Conservation (phyloP, 306 rosid genomes). For the Elaeagnus macrophylla region DNA sequence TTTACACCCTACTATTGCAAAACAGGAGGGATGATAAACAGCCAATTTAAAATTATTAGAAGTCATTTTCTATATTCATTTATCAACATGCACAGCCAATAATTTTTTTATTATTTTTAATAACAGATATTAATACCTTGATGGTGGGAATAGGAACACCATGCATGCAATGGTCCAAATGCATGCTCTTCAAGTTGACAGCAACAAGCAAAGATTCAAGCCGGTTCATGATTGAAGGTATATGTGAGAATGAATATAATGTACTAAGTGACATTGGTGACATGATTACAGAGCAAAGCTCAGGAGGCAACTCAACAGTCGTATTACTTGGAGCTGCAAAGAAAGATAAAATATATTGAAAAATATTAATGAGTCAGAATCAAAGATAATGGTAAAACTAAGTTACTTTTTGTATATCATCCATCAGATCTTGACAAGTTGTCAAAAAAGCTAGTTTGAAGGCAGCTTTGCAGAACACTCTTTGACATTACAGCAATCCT, state of each 20-base stretch:
- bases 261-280: conserved; percentile 47
- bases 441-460: too few species aligned
- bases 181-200: conserved; percentile 45
- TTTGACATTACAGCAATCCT: too few species aligned
- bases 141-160: conserved; percentile 35
- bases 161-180: conserved; percentile 44
- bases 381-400: too few species aligned
- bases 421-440: too few species aligned
- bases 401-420: too few species aligned
- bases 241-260: conserved; percentile 51
- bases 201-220: conserved; percentile 62
- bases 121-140: conserved; percentile 35
- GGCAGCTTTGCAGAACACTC: too few species aligned
- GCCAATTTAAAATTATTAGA: too few species aligned
- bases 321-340: conserved; percentile 42
- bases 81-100: too few species aligned
- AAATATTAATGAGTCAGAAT: neutral
- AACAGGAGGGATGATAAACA: too few species aligned
- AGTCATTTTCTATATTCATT: too few species aligned
- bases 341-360: neutral
- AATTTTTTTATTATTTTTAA: too few species aligned
- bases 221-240: conserved; percentile 77
- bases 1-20: too few species aligned
- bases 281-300: conserved; percentile 59
- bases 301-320: conserved; percentile 73